phyloP scores from a whole-genome alignment of 2,329 filamentous ascomycete species.

The Aspergillus luchuensis region DNA sequence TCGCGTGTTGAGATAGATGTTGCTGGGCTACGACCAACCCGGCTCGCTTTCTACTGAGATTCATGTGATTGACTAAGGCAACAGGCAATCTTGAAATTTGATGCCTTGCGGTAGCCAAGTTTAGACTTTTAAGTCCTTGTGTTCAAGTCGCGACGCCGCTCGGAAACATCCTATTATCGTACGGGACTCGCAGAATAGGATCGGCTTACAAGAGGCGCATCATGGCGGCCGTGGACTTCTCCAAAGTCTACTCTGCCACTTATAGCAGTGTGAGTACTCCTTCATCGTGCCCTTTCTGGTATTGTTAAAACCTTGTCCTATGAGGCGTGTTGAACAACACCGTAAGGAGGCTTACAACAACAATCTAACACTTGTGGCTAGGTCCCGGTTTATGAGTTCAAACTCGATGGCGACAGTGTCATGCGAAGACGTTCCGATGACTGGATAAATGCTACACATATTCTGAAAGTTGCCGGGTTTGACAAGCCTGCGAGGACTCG shows the following conservation, averaged over 20 bases:
- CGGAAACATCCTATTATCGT: constrained; percentile 21
- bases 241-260: constrained; percentile 64
- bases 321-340: background rate
- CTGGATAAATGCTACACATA: constrained; percentile 99
- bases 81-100: constrained; percentile 4
- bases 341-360: background rate
- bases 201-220: constrained; percentile 27
- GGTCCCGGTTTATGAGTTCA: constrained; percentile 94
- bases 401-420: constrained; percentile 85
- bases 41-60: constrained; percentile 24
- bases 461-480: constrained; percentile 93
- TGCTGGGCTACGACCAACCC: constrained; percentile 32
- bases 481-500: constrained; percentile 95
- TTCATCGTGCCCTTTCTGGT: constrained; percentile 1
- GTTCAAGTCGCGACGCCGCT: constrained; percentile 13
- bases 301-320: background rate
- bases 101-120: constrained; percentile 15
- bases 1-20: constrained; percentile 30
- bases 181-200: constrained; percentile 25
- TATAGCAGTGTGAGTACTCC: constrained; percentile 61
- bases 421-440: constrained; percentile 93
- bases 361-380: constrained; percentile 42
- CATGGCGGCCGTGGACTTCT: constrained; percentile 40
- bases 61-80: background rate
- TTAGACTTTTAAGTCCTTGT: constrained; percentile 12